phyloP scores from a whole-genome alignment of 73 alveolate species.

The Paramecium bursaria region DNA sequence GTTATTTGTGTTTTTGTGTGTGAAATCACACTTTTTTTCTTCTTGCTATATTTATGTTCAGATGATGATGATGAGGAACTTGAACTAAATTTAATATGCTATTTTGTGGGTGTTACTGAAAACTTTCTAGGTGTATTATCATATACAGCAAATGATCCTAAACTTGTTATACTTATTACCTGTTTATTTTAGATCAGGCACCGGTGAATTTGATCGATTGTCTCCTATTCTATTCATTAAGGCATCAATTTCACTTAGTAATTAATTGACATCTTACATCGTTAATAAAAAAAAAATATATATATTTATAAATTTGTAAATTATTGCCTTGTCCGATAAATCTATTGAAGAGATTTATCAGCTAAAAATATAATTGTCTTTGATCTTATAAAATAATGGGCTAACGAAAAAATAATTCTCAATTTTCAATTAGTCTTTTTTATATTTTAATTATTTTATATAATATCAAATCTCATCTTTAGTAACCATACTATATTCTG shows the following conservation, averaged over 20 bases:
- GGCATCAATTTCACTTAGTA: conserved; percentile 23
- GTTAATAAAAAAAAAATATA: too few relatives aligned
- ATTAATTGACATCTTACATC: background rate
- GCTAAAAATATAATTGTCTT: too few relatives aligned
- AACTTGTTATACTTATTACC: too few relatives aligned
- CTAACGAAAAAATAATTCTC: too few relatives aligned
- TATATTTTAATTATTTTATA: too few relatives aligned
- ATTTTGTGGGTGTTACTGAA: background rate
- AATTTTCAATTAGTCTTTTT: too few relatives aligned
- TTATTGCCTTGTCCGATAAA: too few relatives aligned
- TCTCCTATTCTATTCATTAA: conserved; percentile 47
- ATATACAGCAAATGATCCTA: too few relatives aligned
- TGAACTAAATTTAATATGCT: background rate
- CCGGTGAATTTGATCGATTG: background rate
- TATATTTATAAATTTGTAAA: too few relatives aligned
- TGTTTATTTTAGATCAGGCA: conserved; percentile 11
- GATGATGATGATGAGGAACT: conserved; percentile 50
- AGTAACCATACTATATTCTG: conserved; percentile 53
- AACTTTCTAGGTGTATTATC: conserved; percentile 7
- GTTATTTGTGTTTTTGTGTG: background rate
- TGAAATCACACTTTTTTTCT: background rate
- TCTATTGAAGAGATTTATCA: too few relatives aligned
- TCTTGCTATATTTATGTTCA: background rate
- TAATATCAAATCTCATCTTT: too few relatives aligned
- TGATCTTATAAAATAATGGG: too few relatives aligned